Evolutionary conservation across 371 early-diverging fungal genomes (phyloP).

Genomic region (Rhizoclosmatium hyalinum): DNA sequence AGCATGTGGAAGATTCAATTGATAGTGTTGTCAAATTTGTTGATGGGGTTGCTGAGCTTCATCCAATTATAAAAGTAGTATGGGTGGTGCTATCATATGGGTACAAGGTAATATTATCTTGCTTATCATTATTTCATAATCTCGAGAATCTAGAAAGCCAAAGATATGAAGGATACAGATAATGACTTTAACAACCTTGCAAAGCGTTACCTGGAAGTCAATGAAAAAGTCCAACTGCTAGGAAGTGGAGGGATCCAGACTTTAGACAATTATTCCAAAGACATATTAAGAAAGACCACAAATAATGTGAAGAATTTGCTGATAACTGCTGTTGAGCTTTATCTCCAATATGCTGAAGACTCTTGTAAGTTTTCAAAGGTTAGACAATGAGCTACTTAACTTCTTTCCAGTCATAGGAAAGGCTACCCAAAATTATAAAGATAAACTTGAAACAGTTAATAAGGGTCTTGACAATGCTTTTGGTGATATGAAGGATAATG

Average conservation of each 20-base stretch:
- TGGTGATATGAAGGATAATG: background rate
- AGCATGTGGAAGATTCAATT: background rate
- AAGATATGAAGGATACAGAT: background rate
- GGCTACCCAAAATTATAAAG: background rate
- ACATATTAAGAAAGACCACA: background rate
- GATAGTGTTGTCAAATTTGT: background rate
- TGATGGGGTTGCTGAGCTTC: background rate
- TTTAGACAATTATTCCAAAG: background rate
- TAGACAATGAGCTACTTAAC: background rate
- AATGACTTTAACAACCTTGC: background rate
- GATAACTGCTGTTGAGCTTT: constrained; percentile 7
- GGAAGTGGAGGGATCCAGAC: background rate
- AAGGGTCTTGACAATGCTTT: background rate
- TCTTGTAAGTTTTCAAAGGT: background rate
- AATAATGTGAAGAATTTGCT: background rate
- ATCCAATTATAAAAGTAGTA: background rate
- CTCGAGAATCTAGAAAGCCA: background rate
- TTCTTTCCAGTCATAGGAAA: background rate
- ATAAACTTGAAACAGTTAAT: background rate
- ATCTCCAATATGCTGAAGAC: constrained; percentile 1
- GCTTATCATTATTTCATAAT: background rate
- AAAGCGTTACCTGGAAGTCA: background rate
- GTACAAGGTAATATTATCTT: background rate
- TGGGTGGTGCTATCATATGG: constrained; percentile 9
- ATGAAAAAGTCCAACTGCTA: background rate